phyloP scores from a whole-genome alignment of 1,139 yeast species.

The Protomyces gravidus region DNA sequence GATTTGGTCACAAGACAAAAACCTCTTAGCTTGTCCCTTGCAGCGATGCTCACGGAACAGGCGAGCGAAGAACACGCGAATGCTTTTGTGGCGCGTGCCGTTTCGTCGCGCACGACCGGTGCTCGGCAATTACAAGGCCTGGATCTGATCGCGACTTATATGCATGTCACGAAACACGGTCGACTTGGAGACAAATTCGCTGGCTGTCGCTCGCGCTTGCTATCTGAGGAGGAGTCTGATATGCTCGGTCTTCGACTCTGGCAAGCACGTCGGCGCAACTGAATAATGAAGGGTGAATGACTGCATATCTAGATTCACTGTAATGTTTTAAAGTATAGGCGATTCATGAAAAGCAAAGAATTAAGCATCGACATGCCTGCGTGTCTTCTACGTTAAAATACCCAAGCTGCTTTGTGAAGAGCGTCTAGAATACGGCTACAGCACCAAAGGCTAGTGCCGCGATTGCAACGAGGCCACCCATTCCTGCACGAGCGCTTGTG shows the following conservation, averaged over 20 bases:
- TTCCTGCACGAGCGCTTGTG: neutral
- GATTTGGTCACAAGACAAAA: neutral
- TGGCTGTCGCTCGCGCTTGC: neutral
- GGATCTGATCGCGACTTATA: conserved; percentile 4
- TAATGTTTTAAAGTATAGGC: too few species aligned
- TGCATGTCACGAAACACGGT: conserved; percentile 12
- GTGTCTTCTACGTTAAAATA: too few species aligned
- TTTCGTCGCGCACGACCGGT: neutral
- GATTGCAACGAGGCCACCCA: neutral
- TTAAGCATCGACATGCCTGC: too few species aligned
- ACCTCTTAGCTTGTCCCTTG: neutral
- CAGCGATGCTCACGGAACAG: neutral
- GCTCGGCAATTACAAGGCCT: neutral
- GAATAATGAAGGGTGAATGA: neutral
- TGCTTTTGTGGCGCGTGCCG: neutral
- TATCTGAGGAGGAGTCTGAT: neutral
- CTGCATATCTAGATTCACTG: too few species aligned
- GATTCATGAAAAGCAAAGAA: too few species aligned
- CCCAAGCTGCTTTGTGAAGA: too few species aligned
- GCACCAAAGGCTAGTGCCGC: neutral
- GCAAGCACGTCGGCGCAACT: neutral
- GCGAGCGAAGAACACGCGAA: neutral
- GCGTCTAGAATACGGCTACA: neutral
- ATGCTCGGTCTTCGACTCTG: conserved; percentile 2
- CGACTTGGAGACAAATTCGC: neutral